Evolutionary conservation across 495 filamentous ascomycete genomes (phyloP), one percentile per base, ranked within the genome.

Genomic region (Friedmanniomyces endolithicus): DNA sequence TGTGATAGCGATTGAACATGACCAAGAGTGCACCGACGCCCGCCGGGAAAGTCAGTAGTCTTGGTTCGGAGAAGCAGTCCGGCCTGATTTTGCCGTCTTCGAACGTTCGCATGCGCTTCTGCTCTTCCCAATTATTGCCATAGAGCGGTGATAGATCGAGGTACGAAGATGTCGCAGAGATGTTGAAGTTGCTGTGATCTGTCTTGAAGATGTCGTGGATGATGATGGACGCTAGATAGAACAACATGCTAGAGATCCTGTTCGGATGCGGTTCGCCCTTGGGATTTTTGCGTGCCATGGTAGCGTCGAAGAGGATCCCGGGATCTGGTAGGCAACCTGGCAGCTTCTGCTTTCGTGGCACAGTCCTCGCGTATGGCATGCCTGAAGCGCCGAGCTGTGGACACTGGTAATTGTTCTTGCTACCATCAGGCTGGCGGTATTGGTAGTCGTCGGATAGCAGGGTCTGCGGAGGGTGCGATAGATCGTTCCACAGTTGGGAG

Each of bases 211-310:
- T 65, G 61, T 85, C 82, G 59, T 95, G 89, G 62, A 92, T 94
- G 57, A 95, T 90, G 52, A 94, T 87, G 16, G 82, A 86, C 7
- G 88, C 89, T 65, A 89, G 78, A 60, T 96, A 90, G 75, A 89
- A 96, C 12, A 96, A 71, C 52, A 94, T 76, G 63, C 86, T 90
- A 0, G 88, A 94, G 19, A 94, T 82, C 59, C 86, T 85, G 63
- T 85, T 90, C 4, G 83, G 80, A 68, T 86, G 82, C 16, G 50
- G 24, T 7, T n/a, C 47, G 45, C 81, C 74, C 55, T 80, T 75
- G 52, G 75, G 80, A 14, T 75, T 66, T 48, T 79, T 77, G 25
- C 86, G 74, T 40, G 75, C 77, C 71, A 88, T 76, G 4, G 88
- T 64, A 22, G 79, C 78, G 64, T 95, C 90, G 56, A 90, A 96